Evolutionary conservation across 371 early-diverging fungal genomes (phyloP), one percentile per base, ranked within the genome.

Genomic region (Mortierella sp.): DNA sequence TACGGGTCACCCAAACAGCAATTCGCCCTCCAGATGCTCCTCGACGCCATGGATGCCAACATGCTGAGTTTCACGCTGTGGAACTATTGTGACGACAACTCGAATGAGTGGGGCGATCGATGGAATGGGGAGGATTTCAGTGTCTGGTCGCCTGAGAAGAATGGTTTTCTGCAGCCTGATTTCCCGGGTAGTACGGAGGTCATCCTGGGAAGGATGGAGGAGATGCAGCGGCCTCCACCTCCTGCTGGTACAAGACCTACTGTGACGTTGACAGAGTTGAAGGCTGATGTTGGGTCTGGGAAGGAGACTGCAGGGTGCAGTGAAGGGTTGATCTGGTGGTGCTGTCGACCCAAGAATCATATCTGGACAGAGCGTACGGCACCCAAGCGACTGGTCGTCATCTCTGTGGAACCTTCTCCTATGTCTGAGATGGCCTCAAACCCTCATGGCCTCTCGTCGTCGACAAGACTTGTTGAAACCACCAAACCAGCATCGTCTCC

Each of bases 81-180:
- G 96, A 96, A 95, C 83, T 96, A 96, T 83, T 95, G 95, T 83
- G 91, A 95, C 12, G 90, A 89, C 71, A 97, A 97, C 78, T 93
- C 94, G 63, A 90, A 95, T 80, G 88, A 88, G 75, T 92, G 91
- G 89, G 97, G 96, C 0, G 97, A 97, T 82, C 93, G 95, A 49
- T 97, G 97, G 97, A 97, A 97, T 77, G 97, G 96, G 5, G 97
- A 97, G 77, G 96, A 97, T 84, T 96, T 97, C 81, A 86, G 86
- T 75, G 75, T 86, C 27, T 86, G 86, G 86, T 79, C 79, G n/a
- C 80, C 80, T n/a, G 75, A 82, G 41, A 72, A 82, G 41, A 72
- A 77, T 48, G 63, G 16, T 1, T 80, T 79, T n/a, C 8, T 76
- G 32, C 41, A 72, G 11, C 77, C 79, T 4, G 75, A 76, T 0